Percentiles rank a stretch among this genome's conserved stretches.
These are phyloP conservation scores for Vigna hirtella DNA, from an alignment of 306 rosid species.

Conservation along the genomic window DNA sequence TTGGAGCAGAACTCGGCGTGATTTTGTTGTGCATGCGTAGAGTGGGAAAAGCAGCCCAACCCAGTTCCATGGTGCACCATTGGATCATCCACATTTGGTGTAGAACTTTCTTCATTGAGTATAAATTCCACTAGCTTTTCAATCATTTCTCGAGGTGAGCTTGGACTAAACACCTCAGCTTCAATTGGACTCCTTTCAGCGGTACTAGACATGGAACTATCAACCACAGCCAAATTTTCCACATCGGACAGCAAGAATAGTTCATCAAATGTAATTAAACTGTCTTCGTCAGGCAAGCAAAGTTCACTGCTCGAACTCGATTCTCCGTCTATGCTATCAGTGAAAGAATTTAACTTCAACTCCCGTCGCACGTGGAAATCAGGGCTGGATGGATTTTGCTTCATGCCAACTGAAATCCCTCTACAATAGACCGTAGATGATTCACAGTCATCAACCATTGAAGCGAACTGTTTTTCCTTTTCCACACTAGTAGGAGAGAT, in stretches of 20 bases:
- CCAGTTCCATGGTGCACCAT: constrained; percentile 31
- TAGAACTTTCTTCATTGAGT: constrained; percentile 46
- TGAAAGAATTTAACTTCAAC: constrained; percentile 39
- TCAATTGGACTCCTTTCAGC: constrained; percentile 37
- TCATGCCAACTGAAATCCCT: constrained; percentile 29
- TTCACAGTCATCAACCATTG: constrained; percentile 36
- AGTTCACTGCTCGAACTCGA: constrained; percentile 43
- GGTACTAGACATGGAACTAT: constrained; percentile 43
- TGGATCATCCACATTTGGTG: constrained; percentile 27
- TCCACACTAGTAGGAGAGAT: constrained; percentile 34
- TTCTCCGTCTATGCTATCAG: constrained; percentile 32
- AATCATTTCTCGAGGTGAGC: constrained; percentile 44
- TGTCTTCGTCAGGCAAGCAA: constrained; percentile 69
- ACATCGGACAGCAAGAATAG: constrained; percentile 42
- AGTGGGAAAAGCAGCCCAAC: constrained; percentile 14
- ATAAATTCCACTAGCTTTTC: constrained; percentile 49
- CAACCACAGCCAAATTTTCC: constrained; percentile 36
- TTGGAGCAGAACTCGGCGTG: constrained; percentile 22
- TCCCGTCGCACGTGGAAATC: constrained; percentile 39
- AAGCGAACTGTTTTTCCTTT: constrained; percentile 24
- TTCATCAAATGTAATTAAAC: constrained; percentile 59
- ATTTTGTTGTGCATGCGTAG: constrained; percentile 35
- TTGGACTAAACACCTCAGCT: constrained; percentile 41
- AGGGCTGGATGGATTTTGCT: constrained; percentile 29
- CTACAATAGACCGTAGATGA: constrained; percentile 29